phyloP scores from a whole-genome alignment of 805 yeast genomes.

The Tetrapisispora taiwanensis region DNA sequence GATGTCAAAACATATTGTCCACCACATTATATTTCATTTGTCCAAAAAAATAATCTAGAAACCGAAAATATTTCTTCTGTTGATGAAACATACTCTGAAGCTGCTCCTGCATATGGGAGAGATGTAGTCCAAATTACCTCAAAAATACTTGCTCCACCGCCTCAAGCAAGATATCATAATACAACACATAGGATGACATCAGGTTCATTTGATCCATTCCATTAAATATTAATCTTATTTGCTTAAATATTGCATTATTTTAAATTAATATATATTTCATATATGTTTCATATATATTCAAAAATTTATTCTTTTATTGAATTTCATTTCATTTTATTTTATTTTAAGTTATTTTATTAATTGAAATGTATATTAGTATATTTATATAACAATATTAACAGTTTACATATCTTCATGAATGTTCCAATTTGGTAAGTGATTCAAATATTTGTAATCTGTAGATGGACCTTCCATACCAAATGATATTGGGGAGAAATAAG shows the following conservation, averaged over 20 bases:
- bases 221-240: neutral
- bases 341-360: neutral
- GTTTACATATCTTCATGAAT: conserved; percentile 19
- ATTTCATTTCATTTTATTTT: too few species aligned
- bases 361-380: neutral
- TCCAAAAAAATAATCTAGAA: neutral
- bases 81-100: neutral
- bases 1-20: conserved; percentile 79
- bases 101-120: neutral
- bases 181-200: neutral
- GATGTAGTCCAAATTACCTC: neutral
- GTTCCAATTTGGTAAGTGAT: conserved; percentile 42
- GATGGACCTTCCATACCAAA: conserved; percentile 54
- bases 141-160: conserved; percentile 3
- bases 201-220: neutral
- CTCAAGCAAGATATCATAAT: conserved; percentile 5
- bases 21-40: conserved; percentile 52
- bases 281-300: too few species aligned
- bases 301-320: too few species aligned
- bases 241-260: neutral
- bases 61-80: neutral
- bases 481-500: conserved; percentile 52
- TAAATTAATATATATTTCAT: too few species aligned
- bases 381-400: neutral
- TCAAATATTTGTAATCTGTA: conserved; percentile 33